Conservation (phyloP, 805 yeast genomes). For the Candida vaughaniae region DNA sequence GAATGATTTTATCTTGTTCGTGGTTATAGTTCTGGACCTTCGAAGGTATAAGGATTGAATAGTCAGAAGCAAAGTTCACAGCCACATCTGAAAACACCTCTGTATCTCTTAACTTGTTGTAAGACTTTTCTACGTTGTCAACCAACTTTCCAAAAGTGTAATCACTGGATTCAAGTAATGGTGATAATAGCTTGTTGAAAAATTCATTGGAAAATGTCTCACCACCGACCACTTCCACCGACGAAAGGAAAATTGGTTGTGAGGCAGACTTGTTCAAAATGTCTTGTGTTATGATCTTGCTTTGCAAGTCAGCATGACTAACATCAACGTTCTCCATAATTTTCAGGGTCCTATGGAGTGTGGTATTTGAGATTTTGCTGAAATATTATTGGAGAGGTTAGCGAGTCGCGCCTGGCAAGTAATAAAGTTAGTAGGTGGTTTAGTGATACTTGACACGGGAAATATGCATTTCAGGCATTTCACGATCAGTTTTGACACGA, state of each 20-base stretch:
- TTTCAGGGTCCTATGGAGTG: too few species aligned
- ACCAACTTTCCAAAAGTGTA: conserved; percentile 44
- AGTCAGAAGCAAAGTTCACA: conserved; percentile 43
- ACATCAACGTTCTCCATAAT: conserved; percentile 8
- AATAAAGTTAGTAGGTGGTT: too few species aligned
- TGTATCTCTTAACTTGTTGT: conserved; percentile 39
- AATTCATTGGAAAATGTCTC: conserved; percentile 45
- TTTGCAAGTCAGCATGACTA: conserved; percentile 16
- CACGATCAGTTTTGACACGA: too few species aligned
- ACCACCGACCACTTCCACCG: conserved; percentile 42
- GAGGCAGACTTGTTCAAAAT: conserved; percentile 27
- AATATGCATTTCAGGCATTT: too few species aligned
- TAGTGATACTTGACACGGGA: too few species aligned
- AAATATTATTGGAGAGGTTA: conserved; percentile 5
- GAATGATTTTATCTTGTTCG: conserved; percentile 35
- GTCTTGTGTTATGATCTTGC: conserved; percentile 27
- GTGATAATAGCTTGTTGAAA: conserved; percentile 45
- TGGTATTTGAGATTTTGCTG: neutral
- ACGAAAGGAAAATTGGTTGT: conserved; percentile 35
- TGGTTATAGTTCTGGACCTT: conserved; percentile 27
- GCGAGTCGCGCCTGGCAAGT: too few species aligned
- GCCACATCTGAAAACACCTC: conserved; percentile 44
- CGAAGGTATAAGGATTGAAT: conserved; percentile 24
- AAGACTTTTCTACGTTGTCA: conserved; percentile 27
- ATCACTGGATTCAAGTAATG: conserved; percentile 40